Percentiles rank a stretch among this genome's conserved stretches.
phyloP scores from a whole-genome alignment of 768 basidiomycete species.

The Tricholoma matsutake region DNA sequence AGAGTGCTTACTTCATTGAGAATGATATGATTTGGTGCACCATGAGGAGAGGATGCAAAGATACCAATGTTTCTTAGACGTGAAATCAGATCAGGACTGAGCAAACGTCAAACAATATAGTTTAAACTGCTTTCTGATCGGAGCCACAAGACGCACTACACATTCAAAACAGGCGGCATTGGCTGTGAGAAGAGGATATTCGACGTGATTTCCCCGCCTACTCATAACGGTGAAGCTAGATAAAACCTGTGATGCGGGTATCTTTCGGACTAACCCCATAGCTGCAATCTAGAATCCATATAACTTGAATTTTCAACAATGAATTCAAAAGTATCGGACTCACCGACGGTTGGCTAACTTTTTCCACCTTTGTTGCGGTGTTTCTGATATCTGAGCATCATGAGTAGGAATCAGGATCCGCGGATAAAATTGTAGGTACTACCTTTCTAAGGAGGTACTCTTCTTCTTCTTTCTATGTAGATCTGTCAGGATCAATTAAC shows the following conservation, averaged over 20 bases:
- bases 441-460: conserved; percentile 76
- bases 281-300: conserved; percentile 50
- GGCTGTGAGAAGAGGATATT: conserved; percentile 65
- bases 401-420: conserved; percentile 4
- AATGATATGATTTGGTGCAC: conserved; percentile 82
- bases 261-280: conserved; percentile 54
- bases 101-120: conserved; percentile 3
- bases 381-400: conserved; percentile 61
- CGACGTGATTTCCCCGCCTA: conserved; percentile 72
- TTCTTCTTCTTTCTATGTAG: conserved; percentile 61
- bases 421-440: conserved; percentile 13
- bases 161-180: conserved; percentile 66
- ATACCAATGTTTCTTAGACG: conserved; percentile 64
- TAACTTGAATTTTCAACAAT: background rate
- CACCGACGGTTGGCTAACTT: conserved; percentile 67
- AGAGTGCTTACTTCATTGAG: conserved; percentile 67
- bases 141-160: conserved; percentile 48
- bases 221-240: conserved; percentile 5
- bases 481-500: background rate
- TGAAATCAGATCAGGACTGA: conserved; percentile 75
- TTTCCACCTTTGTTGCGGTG: conserved; percentile 84
- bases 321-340: conserved; percentile 20
- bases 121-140: conserved; percentile 1
- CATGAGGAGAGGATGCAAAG: conserved; percentile 62
- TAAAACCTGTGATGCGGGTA: background rate